These are phyloP conservation scores for Saccharomycopsis selenospora DNA, from an alignment of 805 yeast genomes.

Conservation along the genomic window DNA sequence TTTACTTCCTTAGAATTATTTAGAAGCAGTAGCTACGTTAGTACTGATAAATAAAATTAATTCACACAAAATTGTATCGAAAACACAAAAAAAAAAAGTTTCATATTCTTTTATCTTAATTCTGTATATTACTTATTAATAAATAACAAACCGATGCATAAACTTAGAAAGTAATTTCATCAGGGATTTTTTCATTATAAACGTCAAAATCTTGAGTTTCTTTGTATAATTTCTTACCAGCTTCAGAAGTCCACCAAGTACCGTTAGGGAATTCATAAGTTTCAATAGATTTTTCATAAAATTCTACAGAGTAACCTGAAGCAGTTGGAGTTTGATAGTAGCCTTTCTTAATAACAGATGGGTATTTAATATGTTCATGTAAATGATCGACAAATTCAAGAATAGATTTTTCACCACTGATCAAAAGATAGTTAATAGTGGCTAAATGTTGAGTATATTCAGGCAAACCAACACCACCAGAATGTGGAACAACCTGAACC, in stretches of 20 bases:
- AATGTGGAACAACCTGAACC: slow-evolving; percentile 31
- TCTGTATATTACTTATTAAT: too few species aligned
- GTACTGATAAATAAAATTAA: too few species aligned
- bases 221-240: slow-evolving; percentile 16
- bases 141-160: too few species aligned
- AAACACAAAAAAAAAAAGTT: too few species aligned
- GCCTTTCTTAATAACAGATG: slow-evolving; percentile 27
- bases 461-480: slow-evolving; percentile 32
- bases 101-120: too few species aligned
- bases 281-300: slow-evolving; percentile 25
- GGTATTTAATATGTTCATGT: slow-evolving; percentile 28
- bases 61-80: too few species aligned
- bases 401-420: slow-evolving; percentile 28
- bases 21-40: too few species aligned
- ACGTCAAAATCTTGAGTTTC: slow-evolving; percentile 17
- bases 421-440: slow-evolving; percentile 28
- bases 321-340: slow-evolving; percentile 27
- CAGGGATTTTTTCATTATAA: background rate
- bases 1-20: too few species aligned
- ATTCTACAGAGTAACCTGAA: slow-evolving; percentile 31
- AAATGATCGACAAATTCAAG: slow-evolving; percentile 30
- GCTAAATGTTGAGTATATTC: slow-evolving; percentile 32
- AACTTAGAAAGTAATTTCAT: too few species aligned
- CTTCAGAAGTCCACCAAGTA: slow-evolving; percentile 27
- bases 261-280: slow-evolving; percentile 28